Base-by-base conservation (phyloP, 2,329 filamentous ascomycete species). In the Cladophialophora chaetospira region DNA sequence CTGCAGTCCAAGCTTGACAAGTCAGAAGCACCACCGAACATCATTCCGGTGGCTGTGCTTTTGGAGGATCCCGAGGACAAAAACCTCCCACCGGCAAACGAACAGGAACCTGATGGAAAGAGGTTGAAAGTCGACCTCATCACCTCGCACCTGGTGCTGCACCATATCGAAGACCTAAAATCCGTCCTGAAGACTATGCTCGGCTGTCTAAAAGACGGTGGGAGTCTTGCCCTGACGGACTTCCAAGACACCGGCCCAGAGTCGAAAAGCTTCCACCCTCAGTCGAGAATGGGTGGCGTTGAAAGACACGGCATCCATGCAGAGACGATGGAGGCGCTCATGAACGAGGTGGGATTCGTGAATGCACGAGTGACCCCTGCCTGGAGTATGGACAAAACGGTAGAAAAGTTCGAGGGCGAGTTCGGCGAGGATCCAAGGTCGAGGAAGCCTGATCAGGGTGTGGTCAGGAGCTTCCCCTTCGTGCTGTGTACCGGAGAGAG, bases 191-290 rank as follows among this genome's bases (percentile, higher is more conserved):
- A 48, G 3, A 79, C 77, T 1, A 73, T 83, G 66, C 67, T 73
- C 23, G 77, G 72, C 4, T 78, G 77, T 35, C 68, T 84, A 40
- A 75, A 71, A 52, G 67, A 72, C 0, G 80, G 79, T 0, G 82
- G 80, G 0, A 63, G 68, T 49, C 71, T 83, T 0, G 79, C 78
- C 1, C 67, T 84, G 62, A 84, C 81, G 1, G 82, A 84, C 63
- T 85, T 79, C 65, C 80, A 84, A 65, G 77, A 84, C 60, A 79
- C 78, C 65, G 82, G 82, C 0, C 75, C 76, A 0, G 77, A 77
- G 40, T 79, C 80, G 1, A 70, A 76, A 28, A 69, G 68, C 45
- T 84, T 84, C 63, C 82, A 85, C 67, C 76, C 81, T 0, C 70
- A 75, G 62, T 64, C 64, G 19, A 82, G 81, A 67, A 76, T 82